Evolutionary conservation across 805 yeast genomes (phyloP).

Genomic region (Kazachstania viticola): DNA sequence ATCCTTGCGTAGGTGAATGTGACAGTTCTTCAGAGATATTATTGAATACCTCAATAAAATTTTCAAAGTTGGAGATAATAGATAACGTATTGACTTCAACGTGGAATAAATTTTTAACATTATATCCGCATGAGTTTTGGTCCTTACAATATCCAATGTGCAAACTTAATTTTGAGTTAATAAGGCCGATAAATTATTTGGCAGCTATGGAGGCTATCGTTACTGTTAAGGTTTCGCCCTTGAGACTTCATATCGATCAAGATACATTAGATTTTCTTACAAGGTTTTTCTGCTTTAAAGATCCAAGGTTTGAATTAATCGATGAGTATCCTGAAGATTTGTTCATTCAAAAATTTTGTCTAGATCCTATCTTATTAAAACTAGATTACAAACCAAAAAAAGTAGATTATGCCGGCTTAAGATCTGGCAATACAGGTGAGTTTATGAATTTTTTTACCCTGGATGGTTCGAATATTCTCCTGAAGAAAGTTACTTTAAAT

Average conservation of each 20-base stretch:
- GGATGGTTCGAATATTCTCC: slow-evolving; percentile 68
- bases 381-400: slow-evolving; percentile 89
- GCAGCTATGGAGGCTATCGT: slow-evolving; percentile 61
- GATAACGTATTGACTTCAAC: slow-evolving; percentile 82
- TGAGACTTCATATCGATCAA: slow-evolving; percentile 81
- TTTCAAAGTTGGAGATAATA: slow-evolving; percentile 46
- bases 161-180: slow-evolving; percentile 38
- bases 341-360: slow-evolving; percentile 57
- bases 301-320: slow-evolving; percentile 50
- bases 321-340: slow-evolving; percentile 48
- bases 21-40: slow-evolving; percentile 33
- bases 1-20: slow-evolving; percentile 29
- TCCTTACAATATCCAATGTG: slow-evolving; percentile 54
- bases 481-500: slow-evolving; percentile 51
- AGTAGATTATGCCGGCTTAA: slow-evolving; percentile 70
- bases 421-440: slow-evolving; percentile 76
- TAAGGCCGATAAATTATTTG: slow-evolving; percentile 51
- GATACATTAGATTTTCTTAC: slow-evolving; percentile 79
- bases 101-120: slow-evolving; percentile 76
- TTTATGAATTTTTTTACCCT: slow-evolving; percentile 79
- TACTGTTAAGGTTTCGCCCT: slow-evolving; percentile 47
- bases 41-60: slow-evolving; percentile 36
- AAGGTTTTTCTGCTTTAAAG: slow-evolving; percentile 74
- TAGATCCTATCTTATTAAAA: slow-evolving; percentile 48
- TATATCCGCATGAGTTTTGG: slow-evolving; percentile 55